These are phyloP conservation scores for Aspergillus persii DNA, from an alignment of 2,329 filamentous ascomycete genomes.

Conservation along the genomic window DNA sequence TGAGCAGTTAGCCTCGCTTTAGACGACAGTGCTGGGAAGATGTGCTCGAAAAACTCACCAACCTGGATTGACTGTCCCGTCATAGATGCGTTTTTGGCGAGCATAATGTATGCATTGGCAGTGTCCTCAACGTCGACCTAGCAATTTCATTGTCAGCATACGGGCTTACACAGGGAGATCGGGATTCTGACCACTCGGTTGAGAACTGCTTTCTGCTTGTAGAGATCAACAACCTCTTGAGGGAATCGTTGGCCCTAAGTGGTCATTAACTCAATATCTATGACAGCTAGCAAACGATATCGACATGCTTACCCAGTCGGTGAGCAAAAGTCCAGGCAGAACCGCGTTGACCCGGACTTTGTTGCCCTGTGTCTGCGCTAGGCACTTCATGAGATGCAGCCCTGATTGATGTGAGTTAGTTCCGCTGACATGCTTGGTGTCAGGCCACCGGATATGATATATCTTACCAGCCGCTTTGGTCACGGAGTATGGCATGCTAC, in stretches of 20 bases:
- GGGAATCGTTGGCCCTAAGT: slow-evolving; percentile 55
- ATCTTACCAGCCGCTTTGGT: slow-evolving; percentile 69
- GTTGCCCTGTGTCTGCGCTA: slow-evolving; percentile 61
- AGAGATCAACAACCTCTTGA: slow-evolving; percentile 54
- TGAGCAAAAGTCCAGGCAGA: slow-evolving; percentile 62
- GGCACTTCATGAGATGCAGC: slow-evolving; percentile 64
- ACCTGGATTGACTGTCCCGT: slow-evolving; percentile 46
- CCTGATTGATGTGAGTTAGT: slow-evolving; percentile 31
- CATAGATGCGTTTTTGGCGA: slow-evolving; percentile 47
- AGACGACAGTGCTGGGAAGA: background rate
- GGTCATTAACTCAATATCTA: slow-evolving; percentile 3
- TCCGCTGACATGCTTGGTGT: background rate
- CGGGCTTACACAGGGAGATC: background rate
- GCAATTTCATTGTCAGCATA: slow-evolving; percentile 9
- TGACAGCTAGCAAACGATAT: background rate
- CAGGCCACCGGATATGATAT: slow-evolving; percentile 9
- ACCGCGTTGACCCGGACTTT: slow-evolving; percentile 66
- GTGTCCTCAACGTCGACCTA: slow-evolving; percentile 44
- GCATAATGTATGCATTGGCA: slow-evolving; percentile 39
- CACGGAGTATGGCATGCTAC: slow-evolving; percentile 69
- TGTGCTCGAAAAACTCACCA: slow-evolving; percentile 30
- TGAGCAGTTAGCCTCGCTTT: slow-evolving; percentile 18
- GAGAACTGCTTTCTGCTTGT: slow-evolving; percentile 58
- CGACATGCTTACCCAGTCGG: slow-evolving; percentile 58
- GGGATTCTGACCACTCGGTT: slow-evolving; percentile 52